Conservation (phyloP, 2,329 filamentous ascomycete genomes). For the Hypoxylon sp. region DNA sequence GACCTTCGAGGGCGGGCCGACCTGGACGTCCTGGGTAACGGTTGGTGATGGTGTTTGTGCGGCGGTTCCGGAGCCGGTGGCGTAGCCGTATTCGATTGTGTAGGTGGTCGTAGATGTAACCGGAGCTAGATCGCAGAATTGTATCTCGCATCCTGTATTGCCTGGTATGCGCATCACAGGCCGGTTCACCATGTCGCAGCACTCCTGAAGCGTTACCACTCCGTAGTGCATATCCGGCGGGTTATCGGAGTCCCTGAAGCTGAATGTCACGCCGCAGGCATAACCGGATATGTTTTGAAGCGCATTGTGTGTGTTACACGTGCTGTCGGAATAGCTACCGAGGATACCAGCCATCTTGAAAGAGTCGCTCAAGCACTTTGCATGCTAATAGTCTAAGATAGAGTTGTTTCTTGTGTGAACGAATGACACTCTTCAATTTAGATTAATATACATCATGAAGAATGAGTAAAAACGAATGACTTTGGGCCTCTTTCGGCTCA, state of each 20-base stretch:
- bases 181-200: slow-evolving; percentile 32
- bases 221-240: slow-evolving; percentile 40
- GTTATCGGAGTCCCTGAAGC: slow-evolving; percentile 26
- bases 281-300: slow-evolving; percentile 37
- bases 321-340: slow-evolving; percentile 30
- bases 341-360: slow-evolving; percentile 34
- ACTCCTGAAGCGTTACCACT: slow-evolving; percentile 35
- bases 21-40: slow-evolving; percentile 15
- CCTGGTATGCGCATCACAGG: slow-evolving; percentile 38
- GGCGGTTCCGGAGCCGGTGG: slow-evolving; percentile 33
- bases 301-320: slow-evolving; percentile 42
- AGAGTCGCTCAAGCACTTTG: too few species aligned
- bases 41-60: slow-evolving; percentile 23
- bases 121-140: slow-evolving; percentile 36
- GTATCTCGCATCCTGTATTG: slow-evolving; percentile 43
- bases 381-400: too few species aligned
- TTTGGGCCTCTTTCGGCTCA: not conserved
- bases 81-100: slow-evolving; percentile 25
- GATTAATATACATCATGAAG: not conserved
- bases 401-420: not conserved
- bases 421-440: not conserved
- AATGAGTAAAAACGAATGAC: not conserved
- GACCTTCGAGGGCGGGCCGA: slow-evolving; percentile 26
- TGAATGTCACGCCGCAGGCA: slow-evolving; percentile 40
- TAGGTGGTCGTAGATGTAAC: slow-evolving; percentile 27